Evolutionary conservation across 805 yeast species (phyloP).

Genomic region (Yamadazyma phyllophila): DNA sequence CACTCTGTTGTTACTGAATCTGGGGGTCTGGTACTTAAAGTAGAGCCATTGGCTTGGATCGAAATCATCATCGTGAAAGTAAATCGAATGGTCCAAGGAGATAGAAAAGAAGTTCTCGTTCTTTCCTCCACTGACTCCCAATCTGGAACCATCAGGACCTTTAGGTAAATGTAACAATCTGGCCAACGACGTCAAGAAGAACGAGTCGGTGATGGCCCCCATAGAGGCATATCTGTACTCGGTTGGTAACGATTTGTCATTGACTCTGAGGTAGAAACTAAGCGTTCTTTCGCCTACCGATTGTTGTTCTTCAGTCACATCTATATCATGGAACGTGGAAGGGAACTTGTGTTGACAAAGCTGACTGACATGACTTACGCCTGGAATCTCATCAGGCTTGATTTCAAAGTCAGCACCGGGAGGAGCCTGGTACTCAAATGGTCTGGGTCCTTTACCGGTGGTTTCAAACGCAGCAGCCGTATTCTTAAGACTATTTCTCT

Average conservation of each 20-base stretch:
- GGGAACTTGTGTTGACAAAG: constrained; percentile 27
- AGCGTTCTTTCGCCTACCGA: constrained; percentile 30
- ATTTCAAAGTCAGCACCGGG: constrained; percentile 23
- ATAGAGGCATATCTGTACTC: constrained; percentile 22
- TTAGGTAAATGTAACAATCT: constrained; percentile 28
- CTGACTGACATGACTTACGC: constrained; percentile 13
- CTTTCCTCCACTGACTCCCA: constrained; percentile 23
- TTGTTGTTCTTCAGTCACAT: constrained; percentile 20
- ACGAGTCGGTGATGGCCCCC: constrained; percentile 33
- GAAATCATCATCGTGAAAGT: constrained; percentile 35
- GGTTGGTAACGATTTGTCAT: constrained; percentile 16
- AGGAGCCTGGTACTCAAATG: constrained; percentile 33
- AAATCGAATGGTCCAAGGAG: constrained; percentile 34
- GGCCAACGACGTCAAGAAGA: constrained; percentile 28
- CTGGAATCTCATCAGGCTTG: constrained; percentile 17
- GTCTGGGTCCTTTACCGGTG: constrained; percentile 23
- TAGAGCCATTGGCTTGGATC: constrained; percentile 33
- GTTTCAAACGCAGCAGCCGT: constrained; percentile 15
- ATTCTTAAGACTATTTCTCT: constrained; percentile 23
- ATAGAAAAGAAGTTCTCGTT: constrained; percentile 29
- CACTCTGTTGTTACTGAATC: constrained; percentile 30
- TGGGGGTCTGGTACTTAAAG: constrained; percentile 27
- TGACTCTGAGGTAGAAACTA: constrained; percentile 31
- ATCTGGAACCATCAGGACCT: constrained; percentile 5
- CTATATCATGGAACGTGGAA: constrained; percentile 22